phyloP scores from a whole-genome alignment of 2,329 filamentous ascomycete genomes.

The Talaromyces sp. region DNA sequence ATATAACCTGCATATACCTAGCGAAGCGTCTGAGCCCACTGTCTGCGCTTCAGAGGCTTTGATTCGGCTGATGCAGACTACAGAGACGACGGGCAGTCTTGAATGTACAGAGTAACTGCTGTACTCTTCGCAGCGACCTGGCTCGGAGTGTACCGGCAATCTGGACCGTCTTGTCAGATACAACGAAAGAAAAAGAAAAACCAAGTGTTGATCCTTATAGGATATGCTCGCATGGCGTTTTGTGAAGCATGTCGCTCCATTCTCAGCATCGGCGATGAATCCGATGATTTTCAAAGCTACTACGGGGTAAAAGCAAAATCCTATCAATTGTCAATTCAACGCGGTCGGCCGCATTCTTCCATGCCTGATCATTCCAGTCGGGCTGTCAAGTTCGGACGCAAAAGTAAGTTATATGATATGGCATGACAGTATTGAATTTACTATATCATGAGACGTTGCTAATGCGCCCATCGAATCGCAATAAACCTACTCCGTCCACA shows the following conservation, averaged over 20 bases:
- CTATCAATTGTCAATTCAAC: background rate
- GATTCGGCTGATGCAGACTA: background rate
- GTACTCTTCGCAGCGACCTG: background rate
- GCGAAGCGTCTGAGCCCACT: background rate
- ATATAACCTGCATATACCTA: background rate
- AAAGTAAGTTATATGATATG: background rate
- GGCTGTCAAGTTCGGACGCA: background rate
- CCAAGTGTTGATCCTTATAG: background rate
- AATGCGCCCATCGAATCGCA: conserved; percentile 6
- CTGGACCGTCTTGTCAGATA: background rate
- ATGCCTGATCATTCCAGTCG: background rate
- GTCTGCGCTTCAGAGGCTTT: background rate
- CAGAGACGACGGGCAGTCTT: background rate
- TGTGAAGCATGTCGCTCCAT: background rate
- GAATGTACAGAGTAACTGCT: background rate
- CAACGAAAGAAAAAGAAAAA: background rate
- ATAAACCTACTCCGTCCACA: background rate
- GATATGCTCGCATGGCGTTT: background rate
- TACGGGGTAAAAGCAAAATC: background rate
- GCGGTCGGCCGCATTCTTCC: background rate
- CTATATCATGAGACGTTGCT: background rate
- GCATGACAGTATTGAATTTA: background rate
- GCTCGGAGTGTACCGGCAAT: background rate
- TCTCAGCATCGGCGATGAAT: background rate
- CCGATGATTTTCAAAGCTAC: background rate